Evolutionary conservation across 2,329 filamentous ascomycete genomes (phyloP), one percentile per base, ranked within the genome.

Genomic region (Penicillium hordei): DNA sequence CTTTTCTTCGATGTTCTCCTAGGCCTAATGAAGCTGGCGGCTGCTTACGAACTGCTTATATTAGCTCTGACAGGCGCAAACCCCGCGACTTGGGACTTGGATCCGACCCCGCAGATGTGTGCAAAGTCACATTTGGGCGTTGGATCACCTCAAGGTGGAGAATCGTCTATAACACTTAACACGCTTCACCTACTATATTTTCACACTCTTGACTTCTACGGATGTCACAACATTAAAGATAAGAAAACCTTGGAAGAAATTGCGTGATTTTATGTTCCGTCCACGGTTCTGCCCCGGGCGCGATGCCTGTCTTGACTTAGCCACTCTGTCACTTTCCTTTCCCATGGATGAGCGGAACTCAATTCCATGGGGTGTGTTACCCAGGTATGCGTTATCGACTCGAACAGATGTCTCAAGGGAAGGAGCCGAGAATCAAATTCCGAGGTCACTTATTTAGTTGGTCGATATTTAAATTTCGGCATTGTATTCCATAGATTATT

Each of bases 271-370:
- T 25, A 3, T 3, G 1, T 33, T 34, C 13, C 25, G 17, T 52
- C 50, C 52, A 61, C 44, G 56, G 51, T 54, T 55, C 31, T 51
- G 27, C 36, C 39, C 21, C 57, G 59, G 59, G 56, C 56, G 48
- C 60, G 49, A 63, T 61, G 48, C 60, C 56, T 40, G 29, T 61
- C 53, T 53, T 34, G 56, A 55, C 43, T 15, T 57, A 55, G 48
- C 5, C 19, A 54, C 57, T 46, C 33, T 48, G 52, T 44, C 50
- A 10, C 31, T 8, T n/a, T 38, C 0, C 48, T 19, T 45, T 43
- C 36, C 57, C 45, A 43, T 54, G 57, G 45, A 21, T 36, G 43
- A 29, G 12, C 9, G 8, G 49, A 61, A 55, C 48, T 61, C 13
- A 57, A 62, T 52, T 27, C 17, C 49, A n/a, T 5, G 13, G 8